phyloP scores from a whole-genome alignment of 768 basidiomycete genomes.

The Kwoniella heveanensis region DNA sequence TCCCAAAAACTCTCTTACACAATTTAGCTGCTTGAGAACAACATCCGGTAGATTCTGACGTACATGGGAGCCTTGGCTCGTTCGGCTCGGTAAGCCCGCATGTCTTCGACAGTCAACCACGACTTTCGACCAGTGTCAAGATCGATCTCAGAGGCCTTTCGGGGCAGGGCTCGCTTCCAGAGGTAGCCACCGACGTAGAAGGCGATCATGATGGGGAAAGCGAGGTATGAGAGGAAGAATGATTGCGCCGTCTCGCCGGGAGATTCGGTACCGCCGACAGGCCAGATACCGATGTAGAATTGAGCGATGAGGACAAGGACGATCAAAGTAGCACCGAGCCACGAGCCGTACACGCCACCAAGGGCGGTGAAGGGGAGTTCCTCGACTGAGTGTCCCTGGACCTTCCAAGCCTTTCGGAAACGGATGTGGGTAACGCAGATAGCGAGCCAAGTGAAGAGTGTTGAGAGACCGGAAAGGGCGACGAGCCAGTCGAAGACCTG shows the following conservation, averaged over 20 bases:
- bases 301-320: conserved; percentile 60
- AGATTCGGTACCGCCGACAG: conserved; percentile 40
- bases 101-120: conserved; percentile 54
- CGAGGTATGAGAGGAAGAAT: conserved; percentile 55
- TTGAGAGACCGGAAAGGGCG: conserved; percentile 68
- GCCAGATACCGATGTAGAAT: conserved; percentile 56
- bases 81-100: conserved; percentile 46
- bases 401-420: conserved; percentile 66
- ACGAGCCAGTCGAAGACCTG: conserved; percentile 59
- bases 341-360: conserved; percentile 51
- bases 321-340: conserved; percentile 62
- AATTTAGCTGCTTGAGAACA: conserved; percentile 39
- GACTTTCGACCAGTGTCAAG: conserved; percentile 55
- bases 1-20: background rate
- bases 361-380: conserved; percentile 68
- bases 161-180: conserved; percentile 50
- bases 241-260: conserved; percentile 30
- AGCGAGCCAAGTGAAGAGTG: conserved; percentile 69
- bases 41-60: conserved; percentile 45
- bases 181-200: conserved; percentile 46
- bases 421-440: conserved; percentile 61
- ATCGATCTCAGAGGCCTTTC: conserved; percentile 51
- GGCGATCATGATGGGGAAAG: conserved; percentile 45
- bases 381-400: conserved; percentile 61
- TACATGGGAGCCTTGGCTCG: conserved; percentile 44